Base-by-base conservation (phyloP, 2,329 filamentous ascomycete species). In the Fusarium nematophilum region DNA sequence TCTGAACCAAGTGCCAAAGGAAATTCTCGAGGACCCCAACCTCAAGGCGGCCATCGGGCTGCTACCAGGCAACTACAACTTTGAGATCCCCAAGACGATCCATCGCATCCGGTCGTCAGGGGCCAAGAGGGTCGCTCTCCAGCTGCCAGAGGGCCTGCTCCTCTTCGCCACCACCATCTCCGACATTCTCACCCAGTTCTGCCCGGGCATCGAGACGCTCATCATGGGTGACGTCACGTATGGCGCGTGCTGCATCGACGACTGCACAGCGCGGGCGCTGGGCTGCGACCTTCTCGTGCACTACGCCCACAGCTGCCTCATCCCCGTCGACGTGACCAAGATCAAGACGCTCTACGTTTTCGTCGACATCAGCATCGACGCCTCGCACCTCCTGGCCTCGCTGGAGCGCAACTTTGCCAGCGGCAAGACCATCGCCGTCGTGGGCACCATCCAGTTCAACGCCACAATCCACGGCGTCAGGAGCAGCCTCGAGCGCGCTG, bases 181-280 rank as follows among this genome's bases (percentile, higher is more conserved):
- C 4, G 95, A 99, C 73, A 98, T 99, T 68, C 81, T 99, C 40
- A 92, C 91, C 1, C 90, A 93, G 72, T 99, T 99, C 79, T 99
- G 95, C 71, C 90, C 92, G 0, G 93, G 91, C 2, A 90, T 90
- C 33, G 92, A 96, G 73, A 98, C 94, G 2, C 82, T 98, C 48
- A 99, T 99, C 75, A 99, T 99, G 95, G 95, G 95, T 58, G 95
- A 99, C 73, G 95, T 99, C 36, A 99, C 95, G 1, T 99, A 99
- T 74, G 95, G 95, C 61, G 95, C 95, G 17, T 99, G 95, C 80
- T 99, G 95, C 73, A 97, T 99, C 68, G 95, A 99, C 74, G 95
- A 99, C 78, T 99, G 96, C 78, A 99, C 95, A 0, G 96, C 95
- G 2, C 84, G 94, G 37, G 95, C 96, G 1, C 84, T 99, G 17